Percentiles rank a stretch among this genome's conserved stretches.
These are phyloP conservation scores for Paraglomus brasilianum DNA, from an alignment of 192 early-diverging fungal species.

Conservation along the genomic window DNA sequence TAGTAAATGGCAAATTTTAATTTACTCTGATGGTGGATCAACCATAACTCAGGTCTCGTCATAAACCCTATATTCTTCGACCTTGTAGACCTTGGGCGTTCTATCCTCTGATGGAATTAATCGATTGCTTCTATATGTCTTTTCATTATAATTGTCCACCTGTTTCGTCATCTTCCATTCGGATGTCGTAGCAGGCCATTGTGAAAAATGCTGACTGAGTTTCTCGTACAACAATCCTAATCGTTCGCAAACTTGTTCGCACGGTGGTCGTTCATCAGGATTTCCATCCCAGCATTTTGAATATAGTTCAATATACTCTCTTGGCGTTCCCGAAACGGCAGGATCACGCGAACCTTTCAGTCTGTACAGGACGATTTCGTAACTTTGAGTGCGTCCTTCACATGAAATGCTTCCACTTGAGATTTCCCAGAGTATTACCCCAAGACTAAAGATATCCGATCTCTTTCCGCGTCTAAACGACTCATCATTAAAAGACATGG, in stretches of 20 bases:
- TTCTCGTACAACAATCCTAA: not conserved
- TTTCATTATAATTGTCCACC: too few relatives aligned
- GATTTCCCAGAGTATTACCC: conserved; percentile 12
- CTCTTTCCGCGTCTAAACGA: not conserved
- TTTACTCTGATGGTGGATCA: too few relatives aligned
- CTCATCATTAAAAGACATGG: not conserved
- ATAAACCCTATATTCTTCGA: too few relatives aligned
- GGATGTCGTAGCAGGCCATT: too few relatives aligned
- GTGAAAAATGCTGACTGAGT: too few relatives aligned
- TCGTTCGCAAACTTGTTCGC: not conserved
- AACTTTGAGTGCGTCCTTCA: not conserved
- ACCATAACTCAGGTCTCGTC: too few relatives aligned
- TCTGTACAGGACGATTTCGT: not conserved
- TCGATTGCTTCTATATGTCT: too few relatives aligned
- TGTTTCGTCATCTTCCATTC: too few relatives aligned
- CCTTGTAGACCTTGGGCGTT: too few relatives aligned
- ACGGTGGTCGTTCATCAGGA: conserved; percentile 33
- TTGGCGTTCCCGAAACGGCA: conserved; percentile 34
- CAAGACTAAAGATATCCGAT: conserved; percentile 18
- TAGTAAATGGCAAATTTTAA: too few relatives aligned
- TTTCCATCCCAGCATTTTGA: conserved; percentile 45
- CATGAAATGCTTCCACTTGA: not conserved
- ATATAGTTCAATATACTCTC: conserved; percentile 43
- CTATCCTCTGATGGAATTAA: too few relatives aligned
- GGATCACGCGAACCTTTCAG: conserved; percentile 2